Conservation (phyloP, 169 alveolate genomes). For the Cryptosporidium ubiquitum region DNA sequence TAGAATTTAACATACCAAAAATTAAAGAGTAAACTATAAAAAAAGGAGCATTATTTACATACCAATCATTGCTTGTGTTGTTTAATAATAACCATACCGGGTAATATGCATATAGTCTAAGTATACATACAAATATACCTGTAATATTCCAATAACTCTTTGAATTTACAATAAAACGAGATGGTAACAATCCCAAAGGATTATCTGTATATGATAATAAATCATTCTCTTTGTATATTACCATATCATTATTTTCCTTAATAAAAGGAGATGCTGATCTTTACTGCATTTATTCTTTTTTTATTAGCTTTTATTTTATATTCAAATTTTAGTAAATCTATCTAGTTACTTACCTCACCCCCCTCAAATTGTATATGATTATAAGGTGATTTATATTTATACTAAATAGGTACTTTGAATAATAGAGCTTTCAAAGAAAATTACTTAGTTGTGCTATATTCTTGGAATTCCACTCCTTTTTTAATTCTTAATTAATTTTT, state of each 20-base stretch:
- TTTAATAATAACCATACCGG: constrained; percentile 66
- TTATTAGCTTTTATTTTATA: background rate
- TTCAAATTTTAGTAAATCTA: background rate
- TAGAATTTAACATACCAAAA: constrained; percentile 25
- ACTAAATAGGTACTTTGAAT: background rate
- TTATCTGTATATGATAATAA: constrained; percentile 37
- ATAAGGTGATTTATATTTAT: background rate
- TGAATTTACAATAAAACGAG: constrained; percentile 65
- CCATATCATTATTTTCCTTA: constrained; percentile 44
- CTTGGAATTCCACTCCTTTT: background rate
- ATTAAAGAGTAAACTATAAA: constrained; percentile 8
- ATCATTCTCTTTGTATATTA: constrained; percentile 61
- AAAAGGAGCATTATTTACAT: constrained; percentile 60
- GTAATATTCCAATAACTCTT: constrained; percentile 34
- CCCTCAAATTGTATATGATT: background rate
- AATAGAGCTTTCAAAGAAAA: background rate
- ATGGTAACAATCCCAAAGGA: constrained; percentile 71
- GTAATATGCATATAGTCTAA: constrained; percentile 37
- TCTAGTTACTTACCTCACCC: background rate
- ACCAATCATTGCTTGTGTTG: constrained; percentile 58
- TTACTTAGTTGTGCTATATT: background rate
- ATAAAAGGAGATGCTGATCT: background rate
- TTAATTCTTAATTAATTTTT: background rate
- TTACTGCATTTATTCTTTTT: background rate
- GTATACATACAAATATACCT: constrained; percentile 64